Evolutionary conservation across 1,139 yeast species (phyloP).

Genomic region (Pichia sp.): DNA sequence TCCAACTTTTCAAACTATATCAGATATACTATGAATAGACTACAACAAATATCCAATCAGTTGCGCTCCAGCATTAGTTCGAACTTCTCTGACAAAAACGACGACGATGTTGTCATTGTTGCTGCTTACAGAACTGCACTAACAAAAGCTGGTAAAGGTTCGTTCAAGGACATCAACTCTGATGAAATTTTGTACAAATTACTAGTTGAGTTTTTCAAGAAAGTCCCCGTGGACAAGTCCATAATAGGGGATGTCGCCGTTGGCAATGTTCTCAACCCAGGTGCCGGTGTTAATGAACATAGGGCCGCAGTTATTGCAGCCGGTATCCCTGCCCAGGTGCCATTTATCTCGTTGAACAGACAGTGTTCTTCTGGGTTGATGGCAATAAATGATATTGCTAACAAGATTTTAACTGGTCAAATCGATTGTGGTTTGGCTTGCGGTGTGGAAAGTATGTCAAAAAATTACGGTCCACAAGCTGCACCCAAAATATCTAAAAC

Average conservation of each 20-base stretch:
- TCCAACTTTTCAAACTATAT: background rate
- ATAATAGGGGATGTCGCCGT: constrained; percentile 86
- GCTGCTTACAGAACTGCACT: constrained; percentile 87
- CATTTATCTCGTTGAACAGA: constrained; percentile 80
- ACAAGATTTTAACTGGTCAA: constrained; percentile 80
- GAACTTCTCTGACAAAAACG: constrained; percentile 34
- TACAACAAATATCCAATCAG: background rate
- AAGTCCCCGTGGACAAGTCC: constrained; percentile 75
- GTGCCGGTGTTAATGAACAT: constrained; percentile 91
- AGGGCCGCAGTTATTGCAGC: constrained; percentile 76
- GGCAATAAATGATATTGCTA: constrained; percentile 85
- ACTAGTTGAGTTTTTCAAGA: constrained; percentile 86
- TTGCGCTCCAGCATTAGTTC: background rate
- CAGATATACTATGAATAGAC: constrained; percentile 1
- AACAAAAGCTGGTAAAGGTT: constrained; percentile 67
- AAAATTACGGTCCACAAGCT: constrained; percentile 70
- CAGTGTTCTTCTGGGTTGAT: constrained; percentile 93
- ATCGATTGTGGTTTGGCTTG: constrained; percentile 85
- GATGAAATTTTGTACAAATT: constrained; percentile 61
- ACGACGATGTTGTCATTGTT: constrained; percentile 82
- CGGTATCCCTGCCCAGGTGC: constrained; percentile 63
- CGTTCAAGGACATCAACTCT: constrained; percentile 46
- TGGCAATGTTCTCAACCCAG: constrained; percentile 76
- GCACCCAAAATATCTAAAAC: constrained; percentile 52
- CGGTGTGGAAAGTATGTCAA: constrained; percentile 91